phyloP scores from a whole-genome alignment of 352 stramenopile genomes.

The Phytophthora sansomeana region DNA sequence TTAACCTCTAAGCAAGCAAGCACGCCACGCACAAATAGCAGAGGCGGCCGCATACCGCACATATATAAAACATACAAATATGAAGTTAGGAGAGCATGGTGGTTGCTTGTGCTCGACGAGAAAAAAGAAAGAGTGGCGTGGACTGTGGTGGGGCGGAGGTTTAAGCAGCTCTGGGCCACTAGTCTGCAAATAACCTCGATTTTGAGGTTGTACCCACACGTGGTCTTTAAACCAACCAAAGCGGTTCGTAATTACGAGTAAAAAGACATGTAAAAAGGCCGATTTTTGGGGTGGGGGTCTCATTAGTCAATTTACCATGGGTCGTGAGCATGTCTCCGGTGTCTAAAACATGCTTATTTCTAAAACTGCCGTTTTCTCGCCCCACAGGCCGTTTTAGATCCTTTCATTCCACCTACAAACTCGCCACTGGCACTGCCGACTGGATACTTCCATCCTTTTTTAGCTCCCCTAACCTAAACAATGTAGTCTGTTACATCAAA shows the following conservation, averaged over 20 bases:
- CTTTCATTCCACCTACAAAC: background rate
- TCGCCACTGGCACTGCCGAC: too few species aligned
- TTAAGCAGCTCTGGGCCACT: too few species aligned
- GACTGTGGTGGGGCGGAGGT: too few species aligned
- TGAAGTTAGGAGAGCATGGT: too few species aligned
- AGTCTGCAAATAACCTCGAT: background rate
- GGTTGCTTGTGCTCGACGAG: too few species aligned
- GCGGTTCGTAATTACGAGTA: slow-evolving; percentile 3
- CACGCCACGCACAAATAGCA: slow-evolving; percentile 7
- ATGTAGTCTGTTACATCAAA: too few species aligned
- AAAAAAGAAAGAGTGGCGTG: too few species aligned
- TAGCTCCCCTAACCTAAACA: too few species aligned
- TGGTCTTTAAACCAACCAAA: too few species aligned
- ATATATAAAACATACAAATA: slow-evolving; percentile 12
- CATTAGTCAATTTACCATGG: background rate
- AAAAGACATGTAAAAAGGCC: slow-evolving; percentile 1
- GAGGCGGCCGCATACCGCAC: slow-evolving; percentile 1
- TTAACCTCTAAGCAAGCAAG: slow-evolving; percentile 21
- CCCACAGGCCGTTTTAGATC: background rate
- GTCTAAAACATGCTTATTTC: too few species aligned
- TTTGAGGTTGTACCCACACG: background rate
- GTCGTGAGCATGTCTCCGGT: background rate
- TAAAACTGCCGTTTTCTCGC: slow-evolving; percentile 2
- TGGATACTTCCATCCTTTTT: too few species aligned
- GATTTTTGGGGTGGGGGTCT: background rate